Evolutionary conservation across 106 monocot genomes (phyloP).

Genomic region (Dendrobium officinale): DNA sequence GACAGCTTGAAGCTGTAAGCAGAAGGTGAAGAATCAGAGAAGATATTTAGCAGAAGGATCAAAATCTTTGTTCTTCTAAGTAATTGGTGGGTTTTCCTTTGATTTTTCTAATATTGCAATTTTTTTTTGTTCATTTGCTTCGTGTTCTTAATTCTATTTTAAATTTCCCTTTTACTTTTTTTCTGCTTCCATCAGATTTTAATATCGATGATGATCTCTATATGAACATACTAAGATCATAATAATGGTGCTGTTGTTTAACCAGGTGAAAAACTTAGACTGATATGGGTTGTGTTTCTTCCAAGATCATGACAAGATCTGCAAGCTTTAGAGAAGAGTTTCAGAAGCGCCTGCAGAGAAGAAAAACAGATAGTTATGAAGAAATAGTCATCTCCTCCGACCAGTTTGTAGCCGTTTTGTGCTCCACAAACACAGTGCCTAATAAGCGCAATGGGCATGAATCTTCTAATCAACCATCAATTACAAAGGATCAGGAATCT

Average conservation of each 20-base stretch:
- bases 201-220: not conserved
- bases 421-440: constrained; percentile 21
- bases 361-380: constrained; percentile 24
- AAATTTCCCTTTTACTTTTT: not conserved
- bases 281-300: constrained; percentile 45
- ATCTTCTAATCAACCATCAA: not conserved
- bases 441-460: constrained; percentile 13
- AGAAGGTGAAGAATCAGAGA: not conserved
- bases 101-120: no score
- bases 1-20: not conserved
- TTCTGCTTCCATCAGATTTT: not conserved
- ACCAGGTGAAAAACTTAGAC: not conserved
- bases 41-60: not conserved
- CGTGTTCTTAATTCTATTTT: not conserved
- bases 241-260: not conserved
- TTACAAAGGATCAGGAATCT: not conserved
- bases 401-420: constrained; percentile 45
- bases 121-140: no score
- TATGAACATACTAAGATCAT: not conserved
- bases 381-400: constrained; percentile 29
- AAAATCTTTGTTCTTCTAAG: not conserved
- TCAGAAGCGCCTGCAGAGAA: constrained; percentile 23
- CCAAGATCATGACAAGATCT: constrained; percentile 40
- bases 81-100: no score
- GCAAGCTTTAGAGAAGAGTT: constrained; percentile 48